Evolutionary conservation across 2,329 filamentous ascomycete species (phyloP), one percentile per base, ranked within the genome.

Genomic region (Colletotrichum paranaense): DNA sequence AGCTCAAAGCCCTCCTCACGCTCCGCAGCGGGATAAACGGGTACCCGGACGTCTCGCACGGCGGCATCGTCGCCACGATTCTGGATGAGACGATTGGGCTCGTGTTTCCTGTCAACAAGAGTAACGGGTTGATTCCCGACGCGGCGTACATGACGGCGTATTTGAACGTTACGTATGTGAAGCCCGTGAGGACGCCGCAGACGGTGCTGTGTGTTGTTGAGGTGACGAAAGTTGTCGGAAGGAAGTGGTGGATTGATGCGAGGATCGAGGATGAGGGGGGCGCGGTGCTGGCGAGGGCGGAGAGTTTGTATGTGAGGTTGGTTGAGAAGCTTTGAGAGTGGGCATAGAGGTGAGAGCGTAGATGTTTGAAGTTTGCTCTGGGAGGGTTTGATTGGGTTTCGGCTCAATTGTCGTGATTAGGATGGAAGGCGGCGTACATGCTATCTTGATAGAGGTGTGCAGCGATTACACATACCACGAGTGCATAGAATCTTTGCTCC

Each of bases 41-140:
- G 3, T 81, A 78, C 58, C 74, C 79, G 1, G 75, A 76, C 26
- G 72, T 84, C 14, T 74, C 82, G 8, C 84, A 85, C 71, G 84
- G 84, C 5, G 84, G 84, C 26, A 76, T 85, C 69, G 78, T 80
- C 19, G 79, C 80, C 64, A 76, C 83, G 16, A 72, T 85, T 62
- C 73, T 82, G 32, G 84, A 85, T 60, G 84, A 85, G 79, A 76
- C 79, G 12, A 81, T 83, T 76, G 82, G 82, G 4, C 76, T 76
- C 3, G 68, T 85, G 26, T 78, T 81, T 38, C 82, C 82, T 56
- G 73, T 85, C 35, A 85, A 85, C 62, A 66, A 75, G 24, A 81
- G 82, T 70, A 66, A 78, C 4, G 79, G 78, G 0, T 74, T 76
- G 28, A 74, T 78, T 1, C 80, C 79, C 49, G 74, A 76, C 38